Percentiles rank a stretch among this genome's conserved stretches.
phyloP scores from a whole-genome alignment of 2,329 filamentous ascomycete genomes.

The Aplosporella prunicola region DNA sequence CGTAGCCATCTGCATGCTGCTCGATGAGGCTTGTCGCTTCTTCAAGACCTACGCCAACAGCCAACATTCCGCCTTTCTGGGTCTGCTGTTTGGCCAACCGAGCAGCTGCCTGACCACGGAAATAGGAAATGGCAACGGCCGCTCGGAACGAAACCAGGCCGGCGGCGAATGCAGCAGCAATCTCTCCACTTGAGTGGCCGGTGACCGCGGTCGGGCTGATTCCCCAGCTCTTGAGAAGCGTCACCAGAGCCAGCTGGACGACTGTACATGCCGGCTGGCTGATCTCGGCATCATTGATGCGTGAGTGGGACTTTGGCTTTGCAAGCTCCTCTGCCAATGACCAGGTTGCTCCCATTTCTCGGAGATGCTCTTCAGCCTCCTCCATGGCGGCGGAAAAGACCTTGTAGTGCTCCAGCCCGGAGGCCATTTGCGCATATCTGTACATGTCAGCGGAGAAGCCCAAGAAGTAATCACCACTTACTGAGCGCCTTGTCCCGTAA shows the following conservation, averaged over 20 bases:
- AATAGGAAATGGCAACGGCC: conserved; percentile 21
- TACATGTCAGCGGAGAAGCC: too few species aligned
- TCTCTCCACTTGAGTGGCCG: conserved; percentile 24
- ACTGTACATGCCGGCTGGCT: conserved; percentile 20
- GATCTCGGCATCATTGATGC: conserved; percentile 16
- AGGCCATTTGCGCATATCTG: too few species aligned
- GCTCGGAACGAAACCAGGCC: conserved; percentile 15
- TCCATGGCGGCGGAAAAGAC: conserved; percentile 3
- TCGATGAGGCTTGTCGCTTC: conserved; percentile 3
- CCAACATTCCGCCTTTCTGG: conserved; percentile 7
- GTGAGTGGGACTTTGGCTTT: conserved; percentile 15
- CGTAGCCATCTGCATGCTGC: neutral
- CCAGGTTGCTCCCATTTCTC: conserved; percentile 11
- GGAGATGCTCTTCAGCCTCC: conserved; percentile 7
- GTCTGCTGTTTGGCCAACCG: conserved; percentile 3
- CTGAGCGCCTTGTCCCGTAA: conserved; percentile 26
- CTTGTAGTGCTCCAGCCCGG: conserved; percentile 10
- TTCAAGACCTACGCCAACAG: conserved; percentile 2
- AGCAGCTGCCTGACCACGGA: conserved; percentile 11
- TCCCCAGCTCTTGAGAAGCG: conserved; percentile 20
- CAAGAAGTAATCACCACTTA: conserved; percentile 15
- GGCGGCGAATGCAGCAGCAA: conserved; percentile 21
- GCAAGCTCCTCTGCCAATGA: conserved; percentile 17
- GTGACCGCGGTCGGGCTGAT: conserved; percentile 18
- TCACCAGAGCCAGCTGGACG: conserved; percentile 20